A percentile compares a stretch with the other conserved stretches of the same genome.
phyloP scores from a whole-genome alignment of 1,284 basidiomycete genomes.

The Ceraceosorus guamensis region DNA sequence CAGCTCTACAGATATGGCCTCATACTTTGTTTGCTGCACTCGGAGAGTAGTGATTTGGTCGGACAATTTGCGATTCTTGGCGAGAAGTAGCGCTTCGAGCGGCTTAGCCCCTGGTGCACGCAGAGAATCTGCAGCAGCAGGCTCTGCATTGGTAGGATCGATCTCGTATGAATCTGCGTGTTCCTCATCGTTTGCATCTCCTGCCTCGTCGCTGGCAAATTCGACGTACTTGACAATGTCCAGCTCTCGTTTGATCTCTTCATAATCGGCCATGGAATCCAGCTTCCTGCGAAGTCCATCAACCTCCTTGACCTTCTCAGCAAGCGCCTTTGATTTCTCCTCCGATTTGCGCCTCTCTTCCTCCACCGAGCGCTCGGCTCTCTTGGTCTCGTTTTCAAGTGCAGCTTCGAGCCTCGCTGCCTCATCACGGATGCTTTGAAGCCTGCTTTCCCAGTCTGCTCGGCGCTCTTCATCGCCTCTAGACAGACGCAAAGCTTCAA shows the following conservation, averaged over 20 bases:
- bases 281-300: conserved; percentile 59
- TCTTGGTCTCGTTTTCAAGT: conserved; percentile 64
- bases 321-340: conserved; percentile 52
- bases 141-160: background rate
- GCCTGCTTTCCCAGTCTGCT: conserved; percentile 63
- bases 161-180: background rate
- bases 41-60: conserved; percentile 87
- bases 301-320: conserved; percentile 64
- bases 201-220: conserved; percentile 48
- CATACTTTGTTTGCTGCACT: conserved; percentile 55
- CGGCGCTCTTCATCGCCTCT: conserved; percentile 53
- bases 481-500: conserved; percentile 57
- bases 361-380: conserved; percentile 52
- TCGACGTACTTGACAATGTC: conserved; percentile 35
- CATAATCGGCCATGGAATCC: conserved; percentile 58
- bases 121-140: background rate
- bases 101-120: conserved; percentile 57
- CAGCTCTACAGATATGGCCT: conserved; percentile 54
- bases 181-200: conserved; percentile 50
- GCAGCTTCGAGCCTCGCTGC: conserved; percentile 62
- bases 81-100: conserved; percentile 79
- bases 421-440: conserved; percentile 67
- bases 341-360: conserved; percentile 3
- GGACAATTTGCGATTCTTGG: conserved; percentile 87
- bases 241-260: conserved; percentile 59